Base-by-base conservation (phyloP, 2,329 filamentous ascomycete genomes). In the Exutisphaerella laricina region DNA sequence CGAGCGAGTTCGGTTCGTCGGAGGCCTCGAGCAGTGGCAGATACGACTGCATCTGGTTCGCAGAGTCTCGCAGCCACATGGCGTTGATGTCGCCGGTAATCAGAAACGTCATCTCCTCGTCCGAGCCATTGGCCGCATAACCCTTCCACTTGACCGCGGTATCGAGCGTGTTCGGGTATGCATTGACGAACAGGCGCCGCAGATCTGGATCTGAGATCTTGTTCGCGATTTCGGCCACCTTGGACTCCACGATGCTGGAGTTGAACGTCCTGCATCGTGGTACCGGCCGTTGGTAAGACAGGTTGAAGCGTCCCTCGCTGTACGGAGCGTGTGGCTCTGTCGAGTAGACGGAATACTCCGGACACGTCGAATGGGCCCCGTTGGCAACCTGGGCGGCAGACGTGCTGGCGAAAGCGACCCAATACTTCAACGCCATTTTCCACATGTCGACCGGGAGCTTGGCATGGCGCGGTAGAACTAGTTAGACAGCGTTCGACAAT, bases 131-230 rank as follows among this genome's bases (percentile, higher is more conserved):
- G 21, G 28, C 71, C 23, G 70, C 71, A 39, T 70, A 67, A 2
- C 84, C 84, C 41, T 75, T 78, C 82, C 82, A 87, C 48, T 73
- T 73, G 30, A 87, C 75, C 0, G 83, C 82, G 0, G 83, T 87
- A 57, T 88, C 84, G 8, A 88, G 70, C 0, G 83, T 86, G 61
- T 86, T 88, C 0, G 84, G 84, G 58, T 79, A 88, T 1, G 79
- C 71, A 59, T 88, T 88, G 53, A 79, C 66, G 58, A 88, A 88
- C 8, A 88, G 69, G 3, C 81, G 73, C 59, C 74, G 80, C 14
- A 88, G 71, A 59, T 89, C 85, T 0, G 69, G 69, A 49, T 74
- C 70, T 16, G 58, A 56, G 46, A 73, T 72, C 20, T 53, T 48
- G 7, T 28, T 26, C 6, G 46, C 41, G 17, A 67, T 58, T 5